Evolutionary conservation across 495 filamentous ascomycete species (phyloP).

Genomic region (Lophiotrema nucula): DNA sequence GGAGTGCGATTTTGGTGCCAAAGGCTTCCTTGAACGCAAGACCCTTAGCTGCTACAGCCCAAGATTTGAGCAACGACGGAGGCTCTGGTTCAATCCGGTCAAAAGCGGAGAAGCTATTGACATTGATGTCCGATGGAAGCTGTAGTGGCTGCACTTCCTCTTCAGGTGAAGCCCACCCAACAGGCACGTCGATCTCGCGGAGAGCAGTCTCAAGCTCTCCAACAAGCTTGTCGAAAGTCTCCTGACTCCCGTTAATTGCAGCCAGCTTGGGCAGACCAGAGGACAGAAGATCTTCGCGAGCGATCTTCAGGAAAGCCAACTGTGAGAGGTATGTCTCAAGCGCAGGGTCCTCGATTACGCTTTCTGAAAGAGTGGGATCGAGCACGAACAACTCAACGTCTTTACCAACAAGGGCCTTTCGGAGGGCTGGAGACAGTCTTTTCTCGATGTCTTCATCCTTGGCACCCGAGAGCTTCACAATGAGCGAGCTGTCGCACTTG

Average conservation of each 20-base stretch:
- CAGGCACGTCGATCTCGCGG: slow-evolving; percentile 69
- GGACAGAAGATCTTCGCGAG: slow-evolving; percentile 56
- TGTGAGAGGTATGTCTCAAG: slow-evolving; percentile 63
- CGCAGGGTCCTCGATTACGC: slow-evolving; percentile 56
- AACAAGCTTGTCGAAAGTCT: slow-evolving; percentile 58
- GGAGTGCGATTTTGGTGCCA: slow-evolving; percentile 65
- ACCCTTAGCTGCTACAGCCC: slow-evolving; percentile 80
- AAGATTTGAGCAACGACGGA: slow-evolving; percentile 64
- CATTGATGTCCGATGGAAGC: slow-evolving; percentile 60
- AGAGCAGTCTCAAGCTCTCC: slow-evolving; percentile 69
- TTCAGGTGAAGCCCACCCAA: slow-evolving; percentile 70
- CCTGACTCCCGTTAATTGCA: slow-evolving; percentile 53
- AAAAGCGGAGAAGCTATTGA: slow-evolving; percentile 80
- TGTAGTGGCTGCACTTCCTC: slow-evolving; percentile 51
- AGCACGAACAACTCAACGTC: slow-evolving; percentile 68
- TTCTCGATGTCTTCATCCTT: slow-evolving; percentile 91
- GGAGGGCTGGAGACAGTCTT: slow-evolving; percentile 67
- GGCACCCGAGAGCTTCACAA: slow-evolving; percentile 71
- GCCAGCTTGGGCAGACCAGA: slow-evolving; percentile 56
- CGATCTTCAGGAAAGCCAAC: slow-evolving; percentile 76
- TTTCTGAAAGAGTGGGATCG: slow-evolving; percentile 64
- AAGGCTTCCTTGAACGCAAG: slow-evolving; percentile 95
- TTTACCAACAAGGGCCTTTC: slow-evolving; percentile 66
- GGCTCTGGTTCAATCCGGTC: slow-evolving; percentile 73
- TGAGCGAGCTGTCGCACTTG: slow-evolving; percentile 68